Evolutionary conservation across 2,329 filamentous ascomycete genomes (phyloP).

Genomic region (Drechslera avenae): DNA sequence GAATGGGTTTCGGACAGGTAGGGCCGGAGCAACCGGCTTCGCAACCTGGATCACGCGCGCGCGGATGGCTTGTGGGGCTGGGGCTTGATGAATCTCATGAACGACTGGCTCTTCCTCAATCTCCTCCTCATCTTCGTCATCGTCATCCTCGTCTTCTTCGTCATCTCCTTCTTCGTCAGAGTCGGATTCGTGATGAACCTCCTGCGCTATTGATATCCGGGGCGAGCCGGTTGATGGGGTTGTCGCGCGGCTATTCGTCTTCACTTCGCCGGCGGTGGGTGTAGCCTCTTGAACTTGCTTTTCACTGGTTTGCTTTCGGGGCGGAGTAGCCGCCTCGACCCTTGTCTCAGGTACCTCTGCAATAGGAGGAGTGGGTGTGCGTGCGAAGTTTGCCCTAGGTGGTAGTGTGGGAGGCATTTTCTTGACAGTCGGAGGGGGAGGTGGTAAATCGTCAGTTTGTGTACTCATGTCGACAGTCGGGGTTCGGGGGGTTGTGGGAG

Average conservation of each 20-base stretch:
- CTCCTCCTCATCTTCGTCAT: constrained; percentile 53
- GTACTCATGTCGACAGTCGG: constrained; percentile 56
- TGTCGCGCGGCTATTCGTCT: background rate
- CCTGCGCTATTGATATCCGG: constrained; percentile 7
- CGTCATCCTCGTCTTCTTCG: constrained; percentile 52
- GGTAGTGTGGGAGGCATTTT: constrained; percentile 32
- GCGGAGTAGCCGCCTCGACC: constrained; percentile 24
- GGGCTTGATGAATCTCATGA: constrained; percentile 68
- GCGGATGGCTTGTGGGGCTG: constrained; percentile 71
- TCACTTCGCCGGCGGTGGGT: constrained; percentile 1
- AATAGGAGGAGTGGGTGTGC: constrained; percentile 33
- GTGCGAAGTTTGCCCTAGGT: constrained; percentile 25
- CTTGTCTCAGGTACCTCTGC: constrained; percentile 46
- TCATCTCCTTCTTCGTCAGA: constrained; percentile 48
- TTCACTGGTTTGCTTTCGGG: constrained; percentile 12
- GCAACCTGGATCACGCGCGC: constrained; percentile 84
- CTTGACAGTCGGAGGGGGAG: constrained; percentile 27
- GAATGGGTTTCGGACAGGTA: constrained; percentile 78
- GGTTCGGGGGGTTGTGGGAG: constrained; percentile 63
- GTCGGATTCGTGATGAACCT: too few species aligned
- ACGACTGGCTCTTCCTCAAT: constrained; percentile 68
- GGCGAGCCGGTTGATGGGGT: constrained; percentile 10
- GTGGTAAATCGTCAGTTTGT: constrained; percentile 26
- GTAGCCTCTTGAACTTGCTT: constrained; percentile 12
- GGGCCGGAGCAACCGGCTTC: constrained; percentile 75